phyloP scores from a whole-genome alignment of 805 yeast species.

The Lachancea kluyveri region DNA sequence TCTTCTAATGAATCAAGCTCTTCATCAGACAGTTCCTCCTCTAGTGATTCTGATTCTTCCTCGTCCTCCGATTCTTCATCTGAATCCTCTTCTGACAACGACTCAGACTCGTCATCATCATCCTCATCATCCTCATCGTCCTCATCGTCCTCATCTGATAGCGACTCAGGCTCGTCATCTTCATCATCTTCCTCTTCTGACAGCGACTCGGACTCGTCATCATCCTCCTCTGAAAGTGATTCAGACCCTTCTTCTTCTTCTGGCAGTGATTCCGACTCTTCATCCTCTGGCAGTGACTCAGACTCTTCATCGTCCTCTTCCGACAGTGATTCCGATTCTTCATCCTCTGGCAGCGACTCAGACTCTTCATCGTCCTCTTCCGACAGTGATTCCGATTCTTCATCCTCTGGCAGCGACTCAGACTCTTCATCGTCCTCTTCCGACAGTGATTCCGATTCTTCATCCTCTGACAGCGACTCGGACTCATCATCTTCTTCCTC shows the following conservation, averaged over 20 bases:
- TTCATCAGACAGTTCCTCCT: conserved; percentile 6
- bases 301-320: conserved; percentile 15
- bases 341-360: conserved; percentile 2
- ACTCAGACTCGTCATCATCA: conserved; percentile 1
- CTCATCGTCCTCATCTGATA: conserved; percentile 2
- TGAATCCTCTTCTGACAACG: conserved; percentile 3
- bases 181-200: conserved; percentile 3
- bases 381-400: conserved; percentile 12
- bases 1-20: conserved; percentile 11
- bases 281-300: too few species aligned
- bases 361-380: conserved; percentile 14
- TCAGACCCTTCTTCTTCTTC: conserved; percentile 2
- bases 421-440: neutral
- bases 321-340: conserved; percentile 2
- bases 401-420: conserved; percentile 8
- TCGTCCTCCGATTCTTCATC: too few species aligned
- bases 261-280: conserved; percentile 1
- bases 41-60: conserved; percentile 7
- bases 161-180: conserved; percentile 6
- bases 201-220: conserved; percentile 2
- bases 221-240: conserved; percentile 1
- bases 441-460: conserved; percentile 5
- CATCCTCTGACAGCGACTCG: conserved; percentile 7
- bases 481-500: conserved; percentile 13
- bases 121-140: conserved; percentile 4